Conservation (phyloP, 805 yeast species). For the Monosporozyma aquatica region DNA sequence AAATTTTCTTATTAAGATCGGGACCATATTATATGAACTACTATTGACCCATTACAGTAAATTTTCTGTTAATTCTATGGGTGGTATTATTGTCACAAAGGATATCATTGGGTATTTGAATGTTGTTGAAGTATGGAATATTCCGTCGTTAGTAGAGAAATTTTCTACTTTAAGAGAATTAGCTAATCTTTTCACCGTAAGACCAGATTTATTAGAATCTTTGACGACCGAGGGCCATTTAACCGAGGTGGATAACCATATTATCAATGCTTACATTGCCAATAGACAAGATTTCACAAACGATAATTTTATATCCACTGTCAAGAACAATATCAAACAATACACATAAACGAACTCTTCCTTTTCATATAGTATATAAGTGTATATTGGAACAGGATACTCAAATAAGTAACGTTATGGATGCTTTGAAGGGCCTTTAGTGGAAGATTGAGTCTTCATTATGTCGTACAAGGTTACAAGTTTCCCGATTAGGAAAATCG, state of each 20-base stretch:
- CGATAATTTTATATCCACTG: slow-evolving; percentile 23
- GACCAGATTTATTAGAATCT: slow-evolving; percentile 67
- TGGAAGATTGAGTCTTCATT: too few species aligned
- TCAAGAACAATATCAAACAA: slow-evolving; percentile 19
- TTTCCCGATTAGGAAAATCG: too few species aligned
- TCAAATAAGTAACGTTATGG: too few species aligned
- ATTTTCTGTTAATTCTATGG: slow-evolving; percentile 67
- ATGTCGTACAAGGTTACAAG: background rate
- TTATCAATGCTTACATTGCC: slow-evolving; percentile 56
- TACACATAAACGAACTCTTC: slow-evolving; percentile 9
- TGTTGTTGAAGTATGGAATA: slow-evolving; percentile 56
- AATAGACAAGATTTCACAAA: slow-evolving; percentile 62
- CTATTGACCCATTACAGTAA: slow-evolving; percentile 66
- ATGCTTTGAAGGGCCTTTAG: too few species aligned
- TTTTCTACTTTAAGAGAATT: slow-evolving; percentile 70
- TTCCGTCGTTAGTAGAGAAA: slow-evolving; percentile 49
- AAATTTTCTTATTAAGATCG: slow-evolving; percentile 46
- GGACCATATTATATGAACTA: slow-evolving; percentile 46
- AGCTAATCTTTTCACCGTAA: slow-evolving; percentile 77
- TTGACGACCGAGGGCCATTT: slow-evolving; percentile 75
- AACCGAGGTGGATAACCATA: slow-evolving; percentile 50
- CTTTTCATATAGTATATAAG: background rate
- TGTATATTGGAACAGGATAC: too few species aligned
- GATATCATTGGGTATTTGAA: slow-evolving; percentile 74
- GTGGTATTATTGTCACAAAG: slow-evolving; percentile 73